A percentile compares a stretch with the other conserved stretches of the same genome.
Conservation (phyloP, 2,329 filamentous ascomycete species). For the Penicillium sp. region DNA sequence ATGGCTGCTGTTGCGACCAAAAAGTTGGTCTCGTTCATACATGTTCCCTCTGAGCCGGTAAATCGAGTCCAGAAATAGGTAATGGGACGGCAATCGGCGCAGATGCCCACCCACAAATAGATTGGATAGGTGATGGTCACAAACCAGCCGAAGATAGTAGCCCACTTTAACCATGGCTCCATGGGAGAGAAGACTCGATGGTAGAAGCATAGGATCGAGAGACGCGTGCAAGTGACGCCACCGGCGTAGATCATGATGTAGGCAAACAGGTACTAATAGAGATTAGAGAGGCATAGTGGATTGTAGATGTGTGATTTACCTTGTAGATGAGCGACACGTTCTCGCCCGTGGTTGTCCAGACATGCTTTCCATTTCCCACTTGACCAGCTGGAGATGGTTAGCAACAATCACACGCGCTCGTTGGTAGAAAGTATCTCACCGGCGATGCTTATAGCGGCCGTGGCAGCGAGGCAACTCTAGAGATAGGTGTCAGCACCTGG, state of each 20-base stretch:
- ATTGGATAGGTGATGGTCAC: slow-evolving; percentile 9
- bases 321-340: too few species aligned
- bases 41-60: slow-evolving; percentile 4
- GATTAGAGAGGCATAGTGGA: not conserved
- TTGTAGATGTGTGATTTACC: too few species aligned
- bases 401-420: too few species aligned
- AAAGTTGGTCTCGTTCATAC: slow-evolving; percentile 7
- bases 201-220: slow-evolving; percentile 7
- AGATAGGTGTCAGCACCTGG: too few species aligned
- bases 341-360: slow-evolving; percentile 6
- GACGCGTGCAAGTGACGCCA: not conserved
- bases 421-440: too few species aligned
- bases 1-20: slow-evolving; percentile 9
- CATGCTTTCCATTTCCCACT: slow-evolving; percentile 9
- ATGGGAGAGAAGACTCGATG: slow-evolving; percentile 3
- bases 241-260: slow-evolving; percentile 3
- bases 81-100: slow-evolving; percentile 9
- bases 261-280: slow-evolving; percentile 1
- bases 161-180: slow-evolving; percentile 4
- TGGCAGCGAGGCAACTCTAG: not conserved
- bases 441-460: slow-evolving; percentile 4
- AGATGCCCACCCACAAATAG: slow-evolving; percentile 12
- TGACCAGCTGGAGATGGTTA: too few species aligned
- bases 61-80: slow-evolving; percentile 17
- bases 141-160: not conserved